Evolutionary conservation across 2,329 filamentous ascomycete species (phyloP).

Genomic region (Sarocladium kiliense): DNA sequence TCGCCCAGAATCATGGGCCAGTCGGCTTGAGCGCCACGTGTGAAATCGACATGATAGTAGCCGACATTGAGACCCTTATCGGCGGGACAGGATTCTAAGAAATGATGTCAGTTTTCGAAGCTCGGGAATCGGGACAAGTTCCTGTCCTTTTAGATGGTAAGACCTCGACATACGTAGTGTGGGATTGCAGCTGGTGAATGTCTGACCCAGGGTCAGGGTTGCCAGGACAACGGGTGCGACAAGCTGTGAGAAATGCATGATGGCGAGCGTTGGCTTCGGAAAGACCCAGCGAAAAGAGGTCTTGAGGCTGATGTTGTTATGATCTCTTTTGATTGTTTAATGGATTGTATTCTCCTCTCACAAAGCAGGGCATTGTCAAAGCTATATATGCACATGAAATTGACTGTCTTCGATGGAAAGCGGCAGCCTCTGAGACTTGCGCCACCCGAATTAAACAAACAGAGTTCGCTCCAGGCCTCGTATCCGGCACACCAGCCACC

Average conservation of each 20-base stretch:
- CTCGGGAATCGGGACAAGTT: no score
- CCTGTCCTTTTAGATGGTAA: no score
- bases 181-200: slow-evolving; percentile 3
- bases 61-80: slow-evolving; percentile 58
- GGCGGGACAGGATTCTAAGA: slow-evolving; percentile 44
- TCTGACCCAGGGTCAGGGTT: slow-evolving; percentile 1
- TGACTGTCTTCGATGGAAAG: no score
- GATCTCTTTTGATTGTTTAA: no score
- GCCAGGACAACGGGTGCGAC: neutral
- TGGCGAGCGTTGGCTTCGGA: neutral
- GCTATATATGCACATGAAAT: no score
- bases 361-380: neutral
- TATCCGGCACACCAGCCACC: neutral
- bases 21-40: slow-evolving; percentile 47
- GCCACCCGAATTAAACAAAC: slow-evolving; percentile 8
- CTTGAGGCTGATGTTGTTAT: no score
- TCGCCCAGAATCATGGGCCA: slow-evolving; percentile 16
- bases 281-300: neutral
- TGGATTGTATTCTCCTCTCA: no score
- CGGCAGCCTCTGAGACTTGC: neutral
- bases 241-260: slow-evolving; percentile 1
- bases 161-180: neutral
- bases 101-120: neutral
- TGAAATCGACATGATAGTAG: slow-evolving; percentile 55
- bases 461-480: neutral